Evolutionary conservation across 140 eudicot species (phyloP).

Genomic region (Flaveria floridana): DNA sequence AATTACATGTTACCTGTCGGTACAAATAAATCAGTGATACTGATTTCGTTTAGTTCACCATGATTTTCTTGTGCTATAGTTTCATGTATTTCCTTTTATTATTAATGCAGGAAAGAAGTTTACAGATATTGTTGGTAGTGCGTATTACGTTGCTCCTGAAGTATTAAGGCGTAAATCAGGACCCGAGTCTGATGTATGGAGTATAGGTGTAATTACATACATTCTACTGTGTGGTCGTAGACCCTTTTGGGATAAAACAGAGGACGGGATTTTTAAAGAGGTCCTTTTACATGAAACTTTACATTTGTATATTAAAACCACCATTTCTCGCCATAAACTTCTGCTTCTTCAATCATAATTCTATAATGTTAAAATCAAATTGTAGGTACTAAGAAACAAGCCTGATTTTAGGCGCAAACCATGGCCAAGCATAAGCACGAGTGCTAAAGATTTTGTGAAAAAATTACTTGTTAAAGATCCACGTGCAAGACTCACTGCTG

Average conservation of each 20-base stretch:
- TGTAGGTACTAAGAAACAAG: slow-evolving; percentile 85
- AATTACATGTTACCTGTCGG: background rate
- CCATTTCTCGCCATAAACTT: background rate
- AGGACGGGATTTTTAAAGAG: slow-evolving; percentile 98
- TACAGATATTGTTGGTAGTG: slow-evolving; percentile 92
- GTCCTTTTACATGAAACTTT: slow-evolving; percentile 34
- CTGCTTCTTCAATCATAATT: background rate
- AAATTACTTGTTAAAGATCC: slow-evolving; percentile 91
- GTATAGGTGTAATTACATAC: slow-evolving; percentile 95
- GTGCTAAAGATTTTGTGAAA: slow-evolving; percentile 88
- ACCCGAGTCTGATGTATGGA: slow-evolving; percentile 98
- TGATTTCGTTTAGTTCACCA: background rate
- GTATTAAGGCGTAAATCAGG: slow-evolving; percentile 91
- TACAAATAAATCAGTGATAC: slow-evolving; percentile 3
- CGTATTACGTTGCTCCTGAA: slow-evolving; percentile 97
- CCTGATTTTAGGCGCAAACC: slow-evolving; percentile 95
- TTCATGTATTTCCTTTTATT: slow-evolving; percentile 4
- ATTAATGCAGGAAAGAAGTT: slow-evolving; percentile 76
- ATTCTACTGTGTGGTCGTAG: slow-evolving; percentile 92
- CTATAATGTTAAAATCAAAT: background rate
- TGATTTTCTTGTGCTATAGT: slow-evolving; percentile 6
- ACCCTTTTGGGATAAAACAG: slow-evolving; percentile 99
- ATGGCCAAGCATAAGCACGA: slow-evolving; percentile 77
- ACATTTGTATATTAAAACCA: background rate
- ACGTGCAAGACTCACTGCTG: slow-evolving; percentile 93